Conservation (phyloP, 495 filamentous ascomycete genomes). For the Neurospora discreta region DNA sequence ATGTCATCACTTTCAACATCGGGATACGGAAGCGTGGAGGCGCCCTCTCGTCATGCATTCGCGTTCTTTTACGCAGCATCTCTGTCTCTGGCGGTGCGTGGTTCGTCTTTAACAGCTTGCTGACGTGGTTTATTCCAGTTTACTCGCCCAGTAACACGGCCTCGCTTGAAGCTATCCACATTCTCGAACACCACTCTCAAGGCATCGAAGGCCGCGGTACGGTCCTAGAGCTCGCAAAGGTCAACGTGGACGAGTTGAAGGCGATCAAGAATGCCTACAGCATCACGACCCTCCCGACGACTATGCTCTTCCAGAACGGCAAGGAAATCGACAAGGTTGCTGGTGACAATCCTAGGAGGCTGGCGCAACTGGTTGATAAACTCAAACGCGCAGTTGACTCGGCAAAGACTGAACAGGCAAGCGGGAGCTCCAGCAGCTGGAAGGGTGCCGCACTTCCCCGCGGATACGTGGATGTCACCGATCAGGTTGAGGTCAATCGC, state of each 20-base stretch:
- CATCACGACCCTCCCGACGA: slow-evolving; percentile 73
- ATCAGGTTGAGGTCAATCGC: slow-evolving; percentile 64
- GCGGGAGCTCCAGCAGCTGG: slow-evolving; percentile 47
- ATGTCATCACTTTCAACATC: background rate
- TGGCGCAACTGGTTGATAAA: slow-evolving; percentile 59
- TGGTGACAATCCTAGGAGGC: slow-evolving; percentile 59
- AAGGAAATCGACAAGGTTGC: slow-evolving; percentile 51
- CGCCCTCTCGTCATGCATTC: background rate
- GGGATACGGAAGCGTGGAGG: background rate
- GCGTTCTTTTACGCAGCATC: background rate
- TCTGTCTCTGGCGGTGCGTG: background rate
- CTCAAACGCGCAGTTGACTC: slow-evolving; percentile 57
- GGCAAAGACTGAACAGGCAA: slow-evolving; percentile 29
- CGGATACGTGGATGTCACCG: slow-evolving; percentile 74
- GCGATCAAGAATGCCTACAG: slow-evolving; percentile 60
- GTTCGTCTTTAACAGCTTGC: background rate
- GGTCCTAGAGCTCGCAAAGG: slow-evolving; percentile 72
- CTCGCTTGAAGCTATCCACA: slow-evolving; percentile 73
- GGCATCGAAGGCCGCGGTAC: slow-evolving; percentile 57
- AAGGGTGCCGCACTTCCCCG: slow-evolving; percentile 61
- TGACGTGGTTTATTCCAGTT: slow-evolving; percentile 42
- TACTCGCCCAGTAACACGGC: slow-evolving; percentile 81
- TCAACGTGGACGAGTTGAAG: slow-evolving; percentile 69
- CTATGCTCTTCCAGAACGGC: slow-evolving; percentile 78
- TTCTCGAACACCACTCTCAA: slow-evolving; percentile 67